Evolutionary conservation across 768 basidiomycete species (phyloP).

Genomic region (Leccinum pellstonianum): DNA sequence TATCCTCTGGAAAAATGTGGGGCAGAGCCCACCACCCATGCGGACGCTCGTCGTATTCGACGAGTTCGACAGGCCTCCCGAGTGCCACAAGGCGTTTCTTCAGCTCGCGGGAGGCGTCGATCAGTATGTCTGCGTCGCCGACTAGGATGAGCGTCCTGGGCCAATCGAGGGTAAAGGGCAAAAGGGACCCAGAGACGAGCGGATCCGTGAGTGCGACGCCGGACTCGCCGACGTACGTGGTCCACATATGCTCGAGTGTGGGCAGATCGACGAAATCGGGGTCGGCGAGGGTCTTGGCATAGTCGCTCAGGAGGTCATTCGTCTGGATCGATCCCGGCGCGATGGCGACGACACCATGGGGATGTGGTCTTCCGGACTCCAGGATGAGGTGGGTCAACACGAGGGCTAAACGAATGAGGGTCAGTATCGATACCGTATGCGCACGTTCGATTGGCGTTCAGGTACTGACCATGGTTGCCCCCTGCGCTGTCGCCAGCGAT

Average conservation of each 20-base stretch:
- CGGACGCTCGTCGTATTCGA: slow-evolving; percentile 25
- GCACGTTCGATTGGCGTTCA: slow-evolving; percentile 7
- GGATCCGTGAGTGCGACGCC: slow-evolving; percentile 15
- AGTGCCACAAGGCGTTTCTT: slow-evolving; percentile 2
- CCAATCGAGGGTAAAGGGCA: slow-evolving; percentile 21
- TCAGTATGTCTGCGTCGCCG: slow-evolving; percentile 15
- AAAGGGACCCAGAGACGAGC: slow-evolving; percentile 15
- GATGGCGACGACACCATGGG: slow-evolving; percentile 55
- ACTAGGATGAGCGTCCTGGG: slow-evolving; percentile 25
- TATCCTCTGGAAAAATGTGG: slow-evolving; percentile 14
- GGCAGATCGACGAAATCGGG: slow-evolving; percentile 2
- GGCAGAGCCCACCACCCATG: slow-evolving; percentile 25
- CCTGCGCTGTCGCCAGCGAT: slow-evolving; percentile 29
- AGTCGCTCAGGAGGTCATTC: slow-evolving; percentile 1
- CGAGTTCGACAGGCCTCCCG: slow-evolving; percentile 14
- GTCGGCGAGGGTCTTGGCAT: background rate
- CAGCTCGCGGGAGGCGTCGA: slow-evolving; percentile 15
- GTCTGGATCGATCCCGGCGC: slow-evolving; percentile 38
- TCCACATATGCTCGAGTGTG: background rate
- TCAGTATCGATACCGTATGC: slow-evolving; percentile 9
- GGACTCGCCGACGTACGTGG: slow-evolving; percentile 15
- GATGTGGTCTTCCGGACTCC: slow-evolving; percentile 52
- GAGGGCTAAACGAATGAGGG: slow-evolving; percentile 10
- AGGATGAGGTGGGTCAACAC: slow-evolving; percentile 35
- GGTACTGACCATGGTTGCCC: slow-evolving; percentile 23